Conservation (phyloP, 1,139 yeast species). For the Diutina ranongensis region DNA sequence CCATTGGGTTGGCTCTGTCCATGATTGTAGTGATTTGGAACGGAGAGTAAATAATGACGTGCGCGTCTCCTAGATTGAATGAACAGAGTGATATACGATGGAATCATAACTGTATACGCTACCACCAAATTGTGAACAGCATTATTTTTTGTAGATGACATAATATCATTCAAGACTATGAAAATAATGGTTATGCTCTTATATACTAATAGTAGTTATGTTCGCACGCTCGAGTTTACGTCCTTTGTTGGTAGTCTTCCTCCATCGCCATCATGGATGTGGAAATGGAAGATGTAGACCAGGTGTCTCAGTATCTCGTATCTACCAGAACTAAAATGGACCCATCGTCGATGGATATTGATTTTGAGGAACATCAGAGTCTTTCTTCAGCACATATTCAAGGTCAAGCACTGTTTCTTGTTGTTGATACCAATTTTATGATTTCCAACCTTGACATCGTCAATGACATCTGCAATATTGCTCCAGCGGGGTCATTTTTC, state of each 20-base stretch:
- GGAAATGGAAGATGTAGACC: neutral
- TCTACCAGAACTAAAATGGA: neutral
- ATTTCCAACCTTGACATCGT: constrained; percentile 51
- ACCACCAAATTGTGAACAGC: too few relatives aligned
- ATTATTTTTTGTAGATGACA: too few relatives aligned
- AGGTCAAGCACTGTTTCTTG: constrained; percentile 17
- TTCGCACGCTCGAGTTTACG: too few relatives aligned
- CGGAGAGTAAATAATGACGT: neutral
- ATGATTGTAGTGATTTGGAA: neutral
- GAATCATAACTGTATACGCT: too few relatives aligned
- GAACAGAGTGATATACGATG: too few relatives aligned
- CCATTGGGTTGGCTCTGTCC: neutral
- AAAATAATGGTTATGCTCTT: too few relatives aligned
- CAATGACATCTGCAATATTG: constrained; percentile 33
- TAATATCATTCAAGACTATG: too few relatives aligned
- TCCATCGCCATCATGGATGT: too few relatives aligned
- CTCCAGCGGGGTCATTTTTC: constrained; percentile 29
- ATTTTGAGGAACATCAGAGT: neutral
- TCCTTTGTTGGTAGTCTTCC: too few relatives aligned
- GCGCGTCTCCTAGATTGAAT: too few relatives aligned
- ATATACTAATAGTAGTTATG: too few relatives aligned
- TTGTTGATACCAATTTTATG: constrained; percentile 71
- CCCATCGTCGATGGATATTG: neutral
- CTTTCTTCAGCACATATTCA: neutral
- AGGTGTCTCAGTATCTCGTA: neutral